phyloP scores from a whole-genome alignment of 106 monocot species.

The Allium sativum region DNA sequence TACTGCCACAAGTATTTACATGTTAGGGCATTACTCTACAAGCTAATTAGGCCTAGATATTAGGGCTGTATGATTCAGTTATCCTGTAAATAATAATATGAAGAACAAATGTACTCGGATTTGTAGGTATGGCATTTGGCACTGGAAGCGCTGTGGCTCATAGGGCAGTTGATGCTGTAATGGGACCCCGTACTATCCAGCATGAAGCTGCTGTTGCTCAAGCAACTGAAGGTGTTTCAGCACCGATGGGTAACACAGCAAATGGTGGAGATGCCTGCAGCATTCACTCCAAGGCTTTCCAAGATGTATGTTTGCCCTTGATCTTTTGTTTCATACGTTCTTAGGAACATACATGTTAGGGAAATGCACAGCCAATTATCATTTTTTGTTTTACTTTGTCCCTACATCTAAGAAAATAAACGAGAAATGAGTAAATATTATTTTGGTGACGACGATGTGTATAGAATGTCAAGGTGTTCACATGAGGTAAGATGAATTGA shows the following conservation, averaged over 20 bases:
- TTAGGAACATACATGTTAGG: not conserved
- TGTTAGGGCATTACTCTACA: too few relatives aligned
- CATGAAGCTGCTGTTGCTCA: constrained; percentile 46
- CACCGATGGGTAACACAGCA: constrained; percentile 18
- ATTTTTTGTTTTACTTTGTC: too few relatives aligned
- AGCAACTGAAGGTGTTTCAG: constrained; percentile 25
- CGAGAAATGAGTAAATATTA: too few relatives aligned
- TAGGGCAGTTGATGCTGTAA: constrained; percentile 79
- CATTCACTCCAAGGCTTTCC: constrained; percentile 74
- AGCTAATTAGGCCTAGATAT: too few relatives aligned
- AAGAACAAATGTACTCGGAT: not conserved
- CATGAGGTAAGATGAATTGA: not conserved
- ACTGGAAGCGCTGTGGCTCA: constrained; percentile 86
- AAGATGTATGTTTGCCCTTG: constrained; percentile 54
- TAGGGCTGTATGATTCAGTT: too few relatives aligned
- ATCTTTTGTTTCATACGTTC: not conserved
- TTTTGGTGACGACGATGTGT: too few relatives aligned
- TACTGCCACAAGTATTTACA: too few relatives aligned
- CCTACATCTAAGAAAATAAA: too few relatives aligned
- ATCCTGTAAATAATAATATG: too few relatives aligned
- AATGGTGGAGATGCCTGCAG: constrained; percentile 51
- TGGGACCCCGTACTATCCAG: constrained; percentile 84
- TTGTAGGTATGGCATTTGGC: constrained; percentile 80
- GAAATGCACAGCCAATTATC: too few relatives aligned
- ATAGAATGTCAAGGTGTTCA: not conserved